A percentile compares a stretch with the other conserved stretches of the same genome.
Conservation (phyloP, 768 basidiomycete species). For the Dacryopinax spathularia region DNA sequence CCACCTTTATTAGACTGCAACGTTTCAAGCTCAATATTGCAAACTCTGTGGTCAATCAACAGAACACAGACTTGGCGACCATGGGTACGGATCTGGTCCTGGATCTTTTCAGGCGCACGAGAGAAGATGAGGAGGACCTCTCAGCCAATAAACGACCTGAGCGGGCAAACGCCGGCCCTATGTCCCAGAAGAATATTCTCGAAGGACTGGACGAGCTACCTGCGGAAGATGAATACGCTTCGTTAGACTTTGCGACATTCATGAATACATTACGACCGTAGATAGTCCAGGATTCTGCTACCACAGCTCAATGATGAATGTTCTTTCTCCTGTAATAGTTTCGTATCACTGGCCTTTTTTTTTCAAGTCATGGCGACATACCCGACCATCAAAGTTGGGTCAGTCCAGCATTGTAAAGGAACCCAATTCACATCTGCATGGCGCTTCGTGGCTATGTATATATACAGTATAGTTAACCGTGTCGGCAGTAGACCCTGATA, state of each 20-base stretch:
- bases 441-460: no score
- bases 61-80: constrained; percentile 81
- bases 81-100: constrained; percentile 98
- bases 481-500: no score
- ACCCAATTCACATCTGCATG: no score
- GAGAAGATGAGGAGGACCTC: constrained; percentile 49
- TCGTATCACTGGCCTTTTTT: no score
- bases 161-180: constrained; percentile 41
- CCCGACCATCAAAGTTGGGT: no score
- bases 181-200: constrained; percentile 68
- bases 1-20: constrained; percentile 50
- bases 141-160: constrained; percentile 41
- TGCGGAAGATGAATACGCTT: constrained; percentile 82
- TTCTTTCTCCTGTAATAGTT: no score
- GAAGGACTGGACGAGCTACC: constrained; percentile 86
- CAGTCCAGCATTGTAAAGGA: no score
- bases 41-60: constrained; percentile 89
- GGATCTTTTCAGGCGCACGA: constrained; percentile 77
- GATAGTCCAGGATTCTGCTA: no score
- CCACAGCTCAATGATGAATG: no score
- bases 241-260: constrained; percentile 72
- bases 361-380: no score
- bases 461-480: no score
- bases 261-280: constrained; percentile 61
- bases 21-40: constrained; percentile 99